Base-by-base conservation (phyloP, 1,284 basidiomycete species). In the Cerioporus squamosus region DNA sequence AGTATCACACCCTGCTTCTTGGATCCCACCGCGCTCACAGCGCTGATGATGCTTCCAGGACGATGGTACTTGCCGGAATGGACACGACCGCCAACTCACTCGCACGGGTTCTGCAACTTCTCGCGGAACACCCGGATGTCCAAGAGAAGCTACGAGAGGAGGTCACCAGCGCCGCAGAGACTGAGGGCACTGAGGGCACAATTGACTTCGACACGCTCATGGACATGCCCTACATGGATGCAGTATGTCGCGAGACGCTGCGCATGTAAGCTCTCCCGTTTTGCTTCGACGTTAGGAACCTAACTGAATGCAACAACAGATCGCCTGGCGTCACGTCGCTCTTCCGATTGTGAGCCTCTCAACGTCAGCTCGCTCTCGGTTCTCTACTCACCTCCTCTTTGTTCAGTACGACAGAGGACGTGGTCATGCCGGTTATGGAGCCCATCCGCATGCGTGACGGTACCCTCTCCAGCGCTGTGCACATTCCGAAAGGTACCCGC, bases 181-280 rank as follows among this genome's bases (percentile, higher is more conserved):
- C 59, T 15, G 44, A 59, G 1, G 62, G 55, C 12, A 47, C 43
- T 18, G 57, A 49, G 22, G 64, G 59, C 23, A 55, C 24, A 36
- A 55, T 67, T 18, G 57, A 61, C 9, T 68, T 63, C 38, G 67
- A 68, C 52, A 54, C 56, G 18, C 43, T 68, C 24, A 56, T 64
- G 51, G 59, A 53, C 1, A 57, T 70, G 14, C 67, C 67, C 1
- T 63, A 66, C 33, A 45, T 68, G 12, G 67, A 70, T 44, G 63
- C 67, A 2, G 47, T 68, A 23, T 70, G 66, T 46, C 64, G 68
- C 29, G 67, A 70, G 59, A 66, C 67, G 7, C 52, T 70, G 15
- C 54, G 66, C 39, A 23, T 65, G 68, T 70, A 26, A 46, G 66
- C n/a, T 53, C 12, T 18, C 14, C 22, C 12, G 18, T 1, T 20